phyloP scores from a whole-genome alignment of 2,329 filamentous ascomycete species.

The Scorias spongiosa region DNA sequence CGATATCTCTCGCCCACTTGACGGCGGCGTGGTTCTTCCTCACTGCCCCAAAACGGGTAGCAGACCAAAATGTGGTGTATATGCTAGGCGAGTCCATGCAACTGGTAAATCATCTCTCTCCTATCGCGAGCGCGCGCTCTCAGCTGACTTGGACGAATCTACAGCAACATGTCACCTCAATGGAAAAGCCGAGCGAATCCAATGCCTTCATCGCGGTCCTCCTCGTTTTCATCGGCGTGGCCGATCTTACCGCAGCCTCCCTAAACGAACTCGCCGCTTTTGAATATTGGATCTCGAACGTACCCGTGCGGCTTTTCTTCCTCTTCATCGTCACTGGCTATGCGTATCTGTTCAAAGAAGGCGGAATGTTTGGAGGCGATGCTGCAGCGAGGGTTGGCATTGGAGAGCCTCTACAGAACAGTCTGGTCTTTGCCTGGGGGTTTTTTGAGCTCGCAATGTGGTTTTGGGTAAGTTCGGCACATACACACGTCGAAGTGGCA shows the following conservation, averaged over 20 bases:
- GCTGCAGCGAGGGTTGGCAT: slow-evolving; percentile 9
- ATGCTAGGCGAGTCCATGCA: slow-evolving; percentile 73
- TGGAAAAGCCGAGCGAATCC: slow-evolving; percentile 53
- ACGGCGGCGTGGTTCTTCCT: slow-evolving; percentile 75
- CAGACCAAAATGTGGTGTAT: slow-evolving; percentile 66
- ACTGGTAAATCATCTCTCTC: slow-evolving; percentile 40
- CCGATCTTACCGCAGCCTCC: slow-evolving; percentile 31
- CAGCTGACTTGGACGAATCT: slow-evolving; percentile 1
- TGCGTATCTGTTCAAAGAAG: slow-evolving; percentile 46
- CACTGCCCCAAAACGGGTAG: slow-evolving; percentile 53
- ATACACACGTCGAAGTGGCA: neutral
- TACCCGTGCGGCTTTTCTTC: slow-evolving; percentile 50
- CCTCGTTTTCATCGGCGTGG: slow-evolving; percentile 42
- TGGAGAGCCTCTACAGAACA: slow-evolving; percentile 60
- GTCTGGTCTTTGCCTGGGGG: slow-evolving; percentile 68
- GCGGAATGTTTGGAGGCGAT: slow-evolving; percentile 27
- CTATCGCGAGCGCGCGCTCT: neutral
- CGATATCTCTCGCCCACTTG: slow-evolving; percentile 69
- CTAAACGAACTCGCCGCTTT: slow-evolving; percentile 28
- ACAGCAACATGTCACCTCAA: slow-evolving; percentile 50
- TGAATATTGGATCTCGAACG: slow-evolving; percentile 34
- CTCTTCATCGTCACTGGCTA: slow-evolving; percentile 49
- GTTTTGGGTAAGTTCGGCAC: slow-evolving; percentile 54
- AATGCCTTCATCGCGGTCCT: slow-evolving; percentile 55
- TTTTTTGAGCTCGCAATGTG: slow-evolving; percentile 73